phyloP scores from a whole-genome alignment of 306 rosid genomes.

The Acmispon strigosus region DNA sequence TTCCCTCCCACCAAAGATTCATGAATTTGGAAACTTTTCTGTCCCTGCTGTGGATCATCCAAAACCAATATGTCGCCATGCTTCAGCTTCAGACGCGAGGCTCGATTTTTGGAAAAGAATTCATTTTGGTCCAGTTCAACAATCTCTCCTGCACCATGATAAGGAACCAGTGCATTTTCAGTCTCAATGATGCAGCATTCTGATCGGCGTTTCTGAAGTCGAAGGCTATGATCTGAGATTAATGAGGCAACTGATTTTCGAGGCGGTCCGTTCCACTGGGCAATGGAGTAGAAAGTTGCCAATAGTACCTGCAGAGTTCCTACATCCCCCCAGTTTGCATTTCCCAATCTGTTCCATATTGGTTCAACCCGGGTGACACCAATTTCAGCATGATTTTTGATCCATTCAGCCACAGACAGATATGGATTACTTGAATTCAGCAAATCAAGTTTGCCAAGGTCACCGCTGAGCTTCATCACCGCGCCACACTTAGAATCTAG shows the following conservation, averaged over 20 bases:
- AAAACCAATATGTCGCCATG: conserved; percentile 55
- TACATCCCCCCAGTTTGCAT: conserved; percentile 83
- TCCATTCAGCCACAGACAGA: conserved; percentile 71
- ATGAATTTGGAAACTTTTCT: conserved; percentile 73
- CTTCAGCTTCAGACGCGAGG: conserved; percentile 50
- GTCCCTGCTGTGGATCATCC: conserved; percentile 76
- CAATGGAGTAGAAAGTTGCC: conserved; percentile 80
- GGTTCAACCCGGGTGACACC: conserved; percentile 59
- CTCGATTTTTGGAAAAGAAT: conserved; percentile 29
- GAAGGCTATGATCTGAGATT: conserved; percentile 79
- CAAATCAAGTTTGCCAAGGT: conserved; percentile 68
- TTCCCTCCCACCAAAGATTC: conserved; percentile 64
- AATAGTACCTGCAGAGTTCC: conserved; percentile 76
- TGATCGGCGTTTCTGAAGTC: conserved; percentile 75
- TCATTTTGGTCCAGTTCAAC: conserved; percentile 65
- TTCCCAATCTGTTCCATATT: conserved; percentile 87
- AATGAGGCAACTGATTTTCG: conserved; percentile 73
- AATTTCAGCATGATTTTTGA: conserved; percentile 57
- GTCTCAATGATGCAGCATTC: conserved; percentile 58
- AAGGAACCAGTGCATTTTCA: conserved; percentile 60
- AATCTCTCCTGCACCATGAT: conserved; percentile 59
- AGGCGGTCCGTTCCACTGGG: conserved; percentile 85
- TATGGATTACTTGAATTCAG: conserved; percentile 58
- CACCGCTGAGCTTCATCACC: conserved; percentile 75
- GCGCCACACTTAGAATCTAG: conserved; percentile 70